Conservation (phyloP, 164 flowering plant genomes). For the Echeveria elegans region DNA sequence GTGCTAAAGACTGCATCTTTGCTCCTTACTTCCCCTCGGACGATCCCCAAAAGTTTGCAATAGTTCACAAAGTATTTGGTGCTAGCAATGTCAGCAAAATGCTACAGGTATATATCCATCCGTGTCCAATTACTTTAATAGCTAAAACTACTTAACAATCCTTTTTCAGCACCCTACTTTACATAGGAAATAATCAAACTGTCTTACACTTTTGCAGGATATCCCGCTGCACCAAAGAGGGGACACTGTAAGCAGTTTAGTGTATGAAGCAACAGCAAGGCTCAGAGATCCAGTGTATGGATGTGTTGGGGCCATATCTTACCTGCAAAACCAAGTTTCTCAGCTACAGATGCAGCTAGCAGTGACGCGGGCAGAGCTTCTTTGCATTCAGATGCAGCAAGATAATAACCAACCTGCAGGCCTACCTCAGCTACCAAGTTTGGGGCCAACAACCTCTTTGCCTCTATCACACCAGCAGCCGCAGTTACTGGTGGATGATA, state of each 20-base stretch:
- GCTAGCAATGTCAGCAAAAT: slow-evolving; percentile 10
- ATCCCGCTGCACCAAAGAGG: slow-evolving; percentile 49
- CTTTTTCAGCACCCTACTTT: neutral
- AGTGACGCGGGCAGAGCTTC: slow-evolving; percentile 65
- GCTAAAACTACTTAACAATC: neutral
- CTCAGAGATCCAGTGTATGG: slow-evolving; percentile 67
- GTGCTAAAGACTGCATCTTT: slow-evolving; percentile 9
- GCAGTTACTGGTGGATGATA: slow-evolving; percentile 12
- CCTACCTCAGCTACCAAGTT: neutral
- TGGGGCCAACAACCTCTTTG: neutral
- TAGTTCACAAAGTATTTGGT: slow-evolving; percentile 8
- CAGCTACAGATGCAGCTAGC: slow-evolving; percentile 75
- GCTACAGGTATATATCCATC: neutral
- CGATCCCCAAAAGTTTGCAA: slow-evolving; percentile 8
- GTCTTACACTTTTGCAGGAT: slow-evolving; percentile 29
- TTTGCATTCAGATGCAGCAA: slow-evolving; percentile 75
- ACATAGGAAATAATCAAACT: neutral
- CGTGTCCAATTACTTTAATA: no score
- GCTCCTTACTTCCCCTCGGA: slow-evolving; percentile 8
- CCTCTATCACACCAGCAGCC: slow-evolving; percentile 17
- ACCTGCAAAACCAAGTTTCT: slow-evolving; percentile 57
- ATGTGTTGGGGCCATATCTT: slow-evolving; percentile 69
- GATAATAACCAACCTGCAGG: slow-evolving; percentile 17
- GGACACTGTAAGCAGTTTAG: slow-evolving; percentile 64
- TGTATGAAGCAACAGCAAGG: slow-evolving; percentile 55